Base-by-base conservation (phyloP, 1,284 basidiomycete species). In the Sporisorium exsertum region DNA sequence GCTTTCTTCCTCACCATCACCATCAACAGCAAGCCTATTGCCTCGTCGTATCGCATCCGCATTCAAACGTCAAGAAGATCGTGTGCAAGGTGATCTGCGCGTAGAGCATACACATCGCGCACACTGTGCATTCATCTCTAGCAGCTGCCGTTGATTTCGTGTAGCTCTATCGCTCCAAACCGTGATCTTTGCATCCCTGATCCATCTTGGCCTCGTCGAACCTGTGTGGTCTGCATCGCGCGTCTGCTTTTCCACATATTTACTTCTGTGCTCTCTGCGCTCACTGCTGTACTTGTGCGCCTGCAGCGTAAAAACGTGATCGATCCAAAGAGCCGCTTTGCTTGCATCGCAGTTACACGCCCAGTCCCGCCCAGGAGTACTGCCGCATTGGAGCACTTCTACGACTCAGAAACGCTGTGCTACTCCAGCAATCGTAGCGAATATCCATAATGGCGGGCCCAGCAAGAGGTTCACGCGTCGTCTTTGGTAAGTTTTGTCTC, bases 381-480 rank as follows among this genome's bases (percentile, higher is more conserved):
- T 16, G 26, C 27, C 29, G 9, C 20, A n/a, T 32, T 18, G 32
- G 27, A 32, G n/a, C 49, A 22, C 18, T 20, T 20, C n/a, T 27
- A 32, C 37, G 32, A 18, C n/a, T 24, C 26, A 3, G 22, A 46
- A 49, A 13, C 32, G 43, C 37, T 37, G 10, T 32, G 46, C 57
- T 22, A 22, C 27, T 16, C 53, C 18, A 9, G 54, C 53, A 22
- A 26, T 13, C 42, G 27, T 24, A 63, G 8, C 20, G 10, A 12
- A 50, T 20, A 57, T 32, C 32, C 58, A 74, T 59, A 26, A 75
- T 75, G 72, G 59, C 63, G 13, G 67, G 67, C 18, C 61, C 75
- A 53, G 53, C 59, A 56, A 51, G 77, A 65, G 77, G 77, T 5
- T 79, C 77, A 18, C 73, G 77, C 43, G 77, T 79, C 46, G 77